Evolutionary conservation across 2,329 filamentous ascomycete genomes (phyloP), one percentile per base, ranked within the genome.

Genomic region (Colletotrichum lini): DNA sequence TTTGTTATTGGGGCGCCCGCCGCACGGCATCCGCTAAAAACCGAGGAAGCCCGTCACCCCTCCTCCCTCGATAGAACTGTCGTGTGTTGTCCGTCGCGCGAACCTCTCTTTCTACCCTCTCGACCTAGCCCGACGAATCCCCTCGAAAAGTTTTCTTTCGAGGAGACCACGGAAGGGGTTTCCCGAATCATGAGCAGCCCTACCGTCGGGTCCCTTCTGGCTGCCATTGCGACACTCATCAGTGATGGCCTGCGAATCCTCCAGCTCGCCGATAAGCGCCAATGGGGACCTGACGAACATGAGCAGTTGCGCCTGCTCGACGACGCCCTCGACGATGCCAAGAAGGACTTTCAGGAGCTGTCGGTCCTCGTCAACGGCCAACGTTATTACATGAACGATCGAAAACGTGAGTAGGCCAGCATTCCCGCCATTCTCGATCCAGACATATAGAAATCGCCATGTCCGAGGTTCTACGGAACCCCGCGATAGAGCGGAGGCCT

Each of bases 331-430:
- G 87, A 90, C 77, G 87, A 89, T 74, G 89, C 89, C 67, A 88
- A 87, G 79, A 85, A 84, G 78, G 88, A 91, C 79, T 91, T 90
- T 73, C 88, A 90, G 80, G 85, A 88, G 76, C 81, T 91, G 70
- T 84, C 84, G 26, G 82, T 83, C 57, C 81, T 90, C 53, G 84
- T 90, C 65, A 87, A 88, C 73, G 88, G 88, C 40, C 84, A 86
- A 75, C 82, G 85, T 56, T 88, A 90, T 78, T 90, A 90, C 75
- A 86, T 90, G 76, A 85, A 86, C 71, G 88, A 91, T 76, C 82
- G 87, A 65, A 86, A 83, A 68, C 75, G 88, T 89, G 80, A 74
- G 87, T 82, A 26, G 44, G 50, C 4, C 8, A 52, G 45, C 44
- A 23, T 21, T 45, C 53, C 50, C 45, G 23, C 18, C 23, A 54